These are phyloP conservation scores for Raphanus sativus DNA, from an alignment of 345 rosid genomes.

Conservation along the genomic window DNA sequence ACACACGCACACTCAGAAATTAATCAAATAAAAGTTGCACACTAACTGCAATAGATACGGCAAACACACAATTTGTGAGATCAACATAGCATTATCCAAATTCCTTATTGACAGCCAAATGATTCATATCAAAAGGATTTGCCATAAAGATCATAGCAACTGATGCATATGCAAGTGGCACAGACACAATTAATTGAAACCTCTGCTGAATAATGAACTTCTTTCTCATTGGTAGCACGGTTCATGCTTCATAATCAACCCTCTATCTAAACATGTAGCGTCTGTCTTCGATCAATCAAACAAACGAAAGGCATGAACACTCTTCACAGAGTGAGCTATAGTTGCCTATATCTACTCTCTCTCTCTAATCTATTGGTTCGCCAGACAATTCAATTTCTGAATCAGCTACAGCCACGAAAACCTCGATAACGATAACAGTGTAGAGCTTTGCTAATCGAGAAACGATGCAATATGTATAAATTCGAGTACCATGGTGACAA, in stretches of 20 bases:
- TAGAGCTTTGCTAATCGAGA: not conserved
- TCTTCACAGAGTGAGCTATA: not conserved
- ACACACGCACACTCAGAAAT: no score
- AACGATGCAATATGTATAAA: not conserved
- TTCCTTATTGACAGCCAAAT: not conserved
- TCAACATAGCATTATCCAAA: not conserved
- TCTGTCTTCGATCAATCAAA: constrained; percentile 5
- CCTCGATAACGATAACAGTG: constrained; percentile 2
- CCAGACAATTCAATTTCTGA: not conserved
- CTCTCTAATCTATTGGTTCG: constrained; percentile 10
- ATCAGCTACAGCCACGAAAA: constrained; percentile 6
- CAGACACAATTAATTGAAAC: not conserved
- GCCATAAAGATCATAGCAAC: not conserved
- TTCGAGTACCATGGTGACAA: constrained; percentile 57
- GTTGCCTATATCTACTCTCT: not conserved
- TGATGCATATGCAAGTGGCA: constrained; percentile 8
- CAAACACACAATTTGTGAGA: not conserved
- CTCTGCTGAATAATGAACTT: constrained; percentile 8
- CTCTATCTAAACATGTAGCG: constrained; percentile 12
- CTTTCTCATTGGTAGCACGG: not conserved
- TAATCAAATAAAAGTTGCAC: not conserved
- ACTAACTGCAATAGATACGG: not conserved
- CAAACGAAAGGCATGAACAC: not conserved
- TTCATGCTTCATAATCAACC: constrained; percentile 15
- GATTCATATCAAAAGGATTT: not conserved